These are phyloP conservation scores for Wickerhamomyces kurtzmanii DNA, from an alignment of 805 yeast species.

Conservation along the genomic window DNA sequence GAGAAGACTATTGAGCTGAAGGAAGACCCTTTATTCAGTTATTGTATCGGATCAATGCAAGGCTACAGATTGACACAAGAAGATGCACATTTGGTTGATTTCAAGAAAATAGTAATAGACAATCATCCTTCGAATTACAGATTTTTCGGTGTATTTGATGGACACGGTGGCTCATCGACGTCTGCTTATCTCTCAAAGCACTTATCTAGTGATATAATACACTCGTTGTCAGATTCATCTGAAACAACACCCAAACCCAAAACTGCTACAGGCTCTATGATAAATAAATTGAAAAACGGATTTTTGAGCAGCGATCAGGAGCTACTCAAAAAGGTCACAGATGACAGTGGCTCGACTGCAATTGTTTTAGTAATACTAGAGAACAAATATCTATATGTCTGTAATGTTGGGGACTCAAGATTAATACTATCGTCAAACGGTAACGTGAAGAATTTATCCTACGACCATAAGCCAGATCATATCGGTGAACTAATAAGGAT, in stretches of 20 bases:
- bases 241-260: slow-evolving; percentile 10
- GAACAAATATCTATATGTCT: slow-evolving; percentile 37
- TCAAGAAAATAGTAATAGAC: slow-evolving; percentile 23
- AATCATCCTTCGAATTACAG: slow-evolving; percentile 20
- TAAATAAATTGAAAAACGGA: slow-evolving; percentile 29
- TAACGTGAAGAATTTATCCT: slow-evolving; percentile 47
- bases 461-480: slow-evolving; percentile 89
- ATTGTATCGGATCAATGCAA: slow-evolving; percentile 68
- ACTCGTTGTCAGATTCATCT: slow-evolving; percentile 3
- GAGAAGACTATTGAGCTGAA: not conserved
- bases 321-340: slow-evolving; percentile 26
- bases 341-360: slow-evolving; percentile 43
- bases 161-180: slow-evolving; percentile 68
- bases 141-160: slow-evolving; percentile 71
- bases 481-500: slow-evolving; percentile 91
- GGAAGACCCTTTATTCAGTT: slow-evolving; percentile 31
- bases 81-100: slow-evolving; percentile 56
- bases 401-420: slow-evolving; percentile 74
- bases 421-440: slow-evolving; percentile 45
- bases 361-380: slow-evolving; percentile 35
- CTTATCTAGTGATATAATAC: slow-evolving; percentile 12
- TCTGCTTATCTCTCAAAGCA: slow-evolving; percentile 39
- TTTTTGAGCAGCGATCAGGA: slow-evolving; percentile 36
- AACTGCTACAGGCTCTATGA: slow-evolving; percentile 23
- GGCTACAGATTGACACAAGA: slow-evolving; percentile 71